Evolutionary conservation across 2,329 filamentous ascomycete species (phyloP).

Genomic region (Onygenales sp.): DNA sequence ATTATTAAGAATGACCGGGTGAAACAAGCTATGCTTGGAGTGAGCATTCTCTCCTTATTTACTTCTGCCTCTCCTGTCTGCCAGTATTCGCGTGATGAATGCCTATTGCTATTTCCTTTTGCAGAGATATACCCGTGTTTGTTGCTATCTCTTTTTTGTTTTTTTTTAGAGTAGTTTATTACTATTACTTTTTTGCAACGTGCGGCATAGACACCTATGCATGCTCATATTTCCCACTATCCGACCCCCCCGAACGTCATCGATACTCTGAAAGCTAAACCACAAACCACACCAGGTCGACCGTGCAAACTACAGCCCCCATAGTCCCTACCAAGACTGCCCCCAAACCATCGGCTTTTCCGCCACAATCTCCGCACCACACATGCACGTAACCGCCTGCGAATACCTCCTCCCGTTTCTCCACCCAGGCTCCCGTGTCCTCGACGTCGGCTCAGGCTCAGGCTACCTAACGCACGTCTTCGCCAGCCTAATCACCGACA

Average conservation of each 20-base stretch:
- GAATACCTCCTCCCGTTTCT: conserved; percentile 54
- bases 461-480: conserved; percentile 84
- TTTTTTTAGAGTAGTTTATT: no score
- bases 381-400: conserved; percentile 61
- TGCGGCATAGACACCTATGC: no score
- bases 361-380: conserved; percentile 63
- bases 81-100: no score
- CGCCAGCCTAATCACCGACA: conserved; percentile 56
- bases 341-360: conserved; percentile 58
- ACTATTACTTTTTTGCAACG: no score
- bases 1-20: conserved; percentile 66
- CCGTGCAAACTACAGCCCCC: conserved; percentile 70
- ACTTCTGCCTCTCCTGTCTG: no score
- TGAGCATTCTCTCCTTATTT: conserved; percentile 26
- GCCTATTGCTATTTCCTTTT: no score
- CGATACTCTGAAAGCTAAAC: neutral
- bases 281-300: conserved; percentile 56
- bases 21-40: conserved; percentile 68
- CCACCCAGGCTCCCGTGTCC: conserved; percentile 45
- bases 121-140: no score
- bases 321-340: conserved; percentile 61
- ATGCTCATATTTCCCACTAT: neutral
- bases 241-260: neutral
- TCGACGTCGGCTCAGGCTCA: conserved; percentile 67
- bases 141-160: no score